phyloP scores from a whole-genome alignment of 768 basidiomycete species.

The Omphalotus guepiniiformis region DNA sequence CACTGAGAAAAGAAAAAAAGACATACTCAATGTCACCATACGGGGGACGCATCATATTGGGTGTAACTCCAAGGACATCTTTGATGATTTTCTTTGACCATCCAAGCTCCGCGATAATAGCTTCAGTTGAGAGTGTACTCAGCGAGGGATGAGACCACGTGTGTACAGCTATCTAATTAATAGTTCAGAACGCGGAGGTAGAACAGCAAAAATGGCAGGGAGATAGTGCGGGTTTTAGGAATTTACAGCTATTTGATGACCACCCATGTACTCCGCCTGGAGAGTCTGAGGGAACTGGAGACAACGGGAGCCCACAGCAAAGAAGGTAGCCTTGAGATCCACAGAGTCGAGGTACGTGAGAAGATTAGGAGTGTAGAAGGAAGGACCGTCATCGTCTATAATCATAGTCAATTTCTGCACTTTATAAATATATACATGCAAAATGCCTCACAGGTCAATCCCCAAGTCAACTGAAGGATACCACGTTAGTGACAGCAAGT shows the following conservation, averaged over 20 bases:
- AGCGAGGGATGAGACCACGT: slow-evolving; percentile 61
- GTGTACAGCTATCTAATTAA: slow-evolving; percentile 70
- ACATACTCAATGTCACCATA: slow-evolving; percentile 75
- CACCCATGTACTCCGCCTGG: slow-evolving; percentile 69
- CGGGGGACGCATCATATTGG: slow-evolving; percentile 77
- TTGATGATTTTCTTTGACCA: slow-evolving; percentile 86
- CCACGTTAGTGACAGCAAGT: slow-evolving; percentile 38
- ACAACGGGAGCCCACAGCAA: slow-evolving; percentile 74
- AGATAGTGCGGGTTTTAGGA: slow-evolving; percentile 27
- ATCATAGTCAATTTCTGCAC: slow-evolving; percentile 15
- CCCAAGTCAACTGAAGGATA: slow-evolving; percentile 40
- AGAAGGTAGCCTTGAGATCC: slow-evolving; percentile 79
- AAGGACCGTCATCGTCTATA: slow-evolving; percentile 78
- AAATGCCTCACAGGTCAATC: slow-evolving; percentile 14
- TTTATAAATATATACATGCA: neutral
- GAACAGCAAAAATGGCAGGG: neutral
- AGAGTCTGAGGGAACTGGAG: slow-evolving; percentile 40
- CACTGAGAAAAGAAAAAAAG: neutral
- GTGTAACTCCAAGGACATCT: slow-evolving; percentile 75
- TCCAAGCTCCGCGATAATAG: slow-evolving; percentile 84
- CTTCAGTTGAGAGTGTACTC: slow-evolving; percentile 72
- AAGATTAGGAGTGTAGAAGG: slow-evolving; percentile 69
- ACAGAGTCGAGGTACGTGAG: slow-evolving; percentile 62
- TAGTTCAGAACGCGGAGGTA: slow-evolving; percentile 41
- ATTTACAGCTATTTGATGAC: slow-evolving; percentile 73